Evolutionary conservation across 2,329 filamentous ascomycete species (phyloP).

Genomic region (Colletotrichum horii): DNA sequence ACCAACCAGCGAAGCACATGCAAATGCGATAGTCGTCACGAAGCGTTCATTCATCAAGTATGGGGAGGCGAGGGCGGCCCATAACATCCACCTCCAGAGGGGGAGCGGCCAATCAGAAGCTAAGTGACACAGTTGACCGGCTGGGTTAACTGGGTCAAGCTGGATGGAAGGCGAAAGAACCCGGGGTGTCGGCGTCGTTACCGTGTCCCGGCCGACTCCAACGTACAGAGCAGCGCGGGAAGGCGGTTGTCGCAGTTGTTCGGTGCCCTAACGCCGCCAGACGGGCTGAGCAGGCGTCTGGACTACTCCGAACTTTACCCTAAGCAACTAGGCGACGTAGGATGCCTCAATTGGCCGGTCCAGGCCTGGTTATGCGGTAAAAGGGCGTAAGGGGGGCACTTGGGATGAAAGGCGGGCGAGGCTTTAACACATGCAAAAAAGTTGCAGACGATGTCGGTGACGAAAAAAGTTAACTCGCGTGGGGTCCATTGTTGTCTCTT

Average conservation of each 20-base stretch:
- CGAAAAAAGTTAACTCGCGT: constrained; percentile 15
- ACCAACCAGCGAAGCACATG: constrained; percentile 16
- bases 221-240: neutral
- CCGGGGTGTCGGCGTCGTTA: neutral
- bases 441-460: constrained; percentile 5
- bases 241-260: constrained; percentile 2
- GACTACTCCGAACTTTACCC: neutral
- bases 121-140: neutral
- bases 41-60: constrained; percentile 3
- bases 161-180: constrained; percentile 17
- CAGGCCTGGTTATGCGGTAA: neutral
- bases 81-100: neutral
- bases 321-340: constrained; percentile 10
- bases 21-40: constrained; percentile 16
- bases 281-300: neutral
- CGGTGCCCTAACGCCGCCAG: neutral
- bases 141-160: constrained; percentile 9
- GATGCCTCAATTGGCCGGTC: constrained; percentile 5
- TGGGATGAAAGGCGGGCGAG: neutral
- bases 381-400: neutral
- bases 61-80: constrained; percentile 2
- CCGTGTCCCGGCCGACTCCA: neutral
- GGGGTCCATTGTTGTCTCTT: constrained; percentile 9
- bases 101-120: neutral
- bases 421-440: constrained; percentile 8